phyloP scores from a whole-genome alignment of 106 monocot genomes.

The Acorus calamus region DNA sequence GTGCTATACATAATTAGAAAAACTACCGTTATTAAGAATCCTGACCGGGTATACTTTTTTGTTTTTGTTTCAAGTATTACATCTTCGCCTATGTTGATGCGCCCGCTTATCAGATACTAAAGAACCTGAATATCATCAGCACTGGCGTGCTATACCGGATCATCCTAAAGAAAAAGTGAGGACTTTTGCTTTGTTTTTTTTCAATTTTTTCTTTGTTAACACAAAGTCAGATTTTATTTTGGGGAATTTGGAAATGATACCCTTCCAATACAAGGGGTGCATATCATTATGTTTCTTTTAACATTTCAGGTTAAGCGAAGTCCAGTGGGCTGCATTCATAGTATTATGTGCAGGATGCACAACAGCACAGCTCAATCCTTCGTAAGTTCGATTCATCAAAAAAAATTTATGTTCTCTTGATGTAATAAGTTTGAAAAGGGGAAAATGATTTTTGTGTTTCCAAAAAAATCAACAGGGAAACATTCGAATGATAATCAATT shows the following conservation, averaged over 20 bases:
- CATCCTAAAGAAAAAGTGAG: constrained; percentile 91
- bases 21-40: background rate
- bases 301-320: constrained; percentile 62
- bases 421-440: background rate
- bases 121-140: constrained; percentile 98
- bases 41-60: constrained; percentile 7
- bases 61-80: constrained; percentile 56
- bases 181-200: constrained; percentile 1
- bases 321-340: constrained; percentile 93
- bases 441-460: too few species aligned
- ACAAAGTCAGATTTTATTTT: background rate
- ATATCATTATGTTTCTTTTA: background rate
- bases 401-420: background rate
- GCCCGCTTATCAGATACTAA: constrained; percentile 94
- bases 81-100: constrained; percentile 98
- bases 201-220: background rate
- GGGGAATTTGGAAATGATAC: background rate
- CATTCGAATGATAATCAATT: too few species aligned
- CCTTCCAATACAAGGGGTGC: background rate
- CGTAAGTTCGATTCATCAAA: constrained; percentile 41
- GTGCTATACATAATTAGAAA: background rate
- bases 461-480: too few species aligned
- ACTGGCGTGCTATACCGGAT: constrained; percentile 88
- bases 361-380: constrained; percentile 72
- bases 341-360: constrained; percentile 86